phyloP scores from a whole-genome alignment of 768 basidiomycete genomes.

The Auricularia heimuer region DNA sequence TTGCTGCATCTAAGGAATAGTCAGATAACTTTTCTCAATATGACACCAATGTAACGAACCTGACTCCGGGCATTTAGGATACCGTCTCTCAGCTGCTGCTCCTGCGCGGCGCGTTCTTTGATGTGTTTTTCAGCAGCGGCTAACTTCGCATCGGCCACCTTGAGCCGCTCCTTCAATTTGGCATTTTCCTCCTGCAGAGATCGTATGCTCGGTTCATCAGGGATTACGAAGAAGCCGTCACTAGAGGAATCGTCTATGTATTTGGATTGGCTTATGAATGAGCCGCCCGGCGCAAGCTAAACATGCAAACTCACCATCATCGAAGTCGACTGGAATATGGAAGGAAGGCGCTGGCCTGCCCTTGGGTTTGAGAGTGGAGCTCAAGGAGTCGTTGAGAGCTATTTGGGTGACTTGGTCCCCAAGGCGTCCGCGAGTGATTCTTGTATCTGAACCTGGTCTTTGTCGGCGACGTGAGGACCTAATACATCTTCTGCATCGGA shows the following conservation, averaged over 20 bases:
- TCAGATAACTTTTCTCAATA: not conserved
- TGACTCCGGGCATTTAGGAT: slow-evolving; percentile 62
- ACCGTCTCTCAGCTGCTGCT: slow-evolving; percentile 68
- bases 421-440: not conserved
- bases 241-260: slow-evolving; percentile 54
- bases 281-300: not conserved
- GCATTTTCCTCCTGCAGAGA: slow-evolving; percentile 60
- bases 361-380: slow-evolving; percentile 1
- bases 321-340: slow-evolving; percentile 41
- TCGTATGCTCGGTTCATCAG: slow-evolving; percentile 43
- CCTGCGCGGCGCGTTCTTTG: slow-evolving; percentile 67
- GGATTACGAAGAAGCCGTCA: slow-evolving; percentile 71
- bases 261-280: slow-evolving; percentile 4
- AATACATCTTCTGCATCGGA: not conserved
- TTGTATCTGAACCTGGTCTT: not conserved
- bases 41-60: slow-evolving; percentile 30
- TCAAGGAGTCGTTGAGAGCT: not conserved
- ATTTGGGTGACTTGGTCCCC: not conserved
- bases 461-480: not conserved
- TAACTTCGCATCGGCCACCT: slow-evolving; percentile 46
- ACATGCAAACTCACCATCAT: not conserved
- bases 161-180: slow-evolving; percentile 50
- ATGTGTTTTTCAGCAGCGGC: slow-evolving; percentile 52
- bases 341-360: not conserved
- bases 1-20: slow-evolving; percentile 6